phyloP scores from a whole-genome alignment of 192 early-diverging fungal genomes.

The Linnemannia hyalina region DNA sequence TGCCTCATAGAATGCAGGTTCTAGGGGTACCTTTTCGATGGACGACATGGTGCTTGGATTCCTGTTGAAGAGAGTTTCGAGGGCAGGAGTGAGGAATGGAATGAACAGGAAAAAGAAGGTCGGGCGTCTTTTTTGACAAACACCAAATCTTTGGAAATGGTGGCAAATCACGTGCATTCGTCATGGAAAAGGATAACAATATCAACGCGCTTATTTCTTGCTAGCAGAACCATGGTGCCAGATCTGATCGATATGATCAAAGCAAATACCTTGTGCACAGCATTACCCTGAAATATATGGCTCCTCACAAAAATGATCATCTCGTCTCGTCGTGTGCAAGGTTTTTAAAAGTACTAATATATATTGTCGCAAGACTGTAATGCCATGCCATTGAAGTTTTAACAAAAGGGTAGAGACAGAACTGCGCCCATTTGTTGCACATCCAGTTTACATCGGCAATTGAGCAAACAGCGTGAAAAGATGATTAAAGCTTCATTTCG shows the following conservation, averaged over 20 bases:
- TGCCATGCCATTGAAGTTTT: too few relatives aligned
- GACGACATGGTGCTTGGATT: slow-evolving; percentile 27
- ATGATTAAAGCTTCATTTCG: background rate
- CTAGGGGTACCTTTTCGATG: slow-evolving; percentile 35
- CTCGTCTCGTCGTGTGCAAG: too few relatives aligned
- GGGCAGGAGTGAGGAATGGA: background rate
- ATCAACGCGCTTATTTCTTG: background rate
- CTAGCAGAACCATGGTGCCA: background rate
- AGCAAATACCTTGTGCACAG: too few relatives aligned
- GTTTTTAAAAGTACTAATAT: too few relatives aligned
- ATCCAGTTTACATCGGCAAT: background rate
- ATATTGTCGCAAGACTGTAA: too few relatives aligned
- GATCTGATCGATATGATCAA: background rate
- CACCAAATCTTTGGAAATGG: background rate
- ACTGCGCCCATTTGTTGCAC: background rate
- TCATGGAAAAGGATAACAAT: background rate
- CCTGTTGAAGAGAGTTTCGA: background rate
- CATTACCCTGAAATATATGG: too few relatives aligned
- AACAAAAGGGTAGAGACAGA: background rate
- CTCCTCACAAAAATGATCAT: too few relatives aligned
- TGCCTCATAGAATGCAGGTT: background rate
- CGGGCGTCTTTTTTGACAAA: background rate
- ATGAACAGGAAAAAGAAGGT: background rate
- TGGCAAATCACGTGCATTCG: slow-evolving; percentile 22
- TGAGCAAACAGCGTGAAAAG: background rate